Conservation (phyloP, 768 basidiomycete species). For the Rhodosporidiobolus sp. region DNA sequence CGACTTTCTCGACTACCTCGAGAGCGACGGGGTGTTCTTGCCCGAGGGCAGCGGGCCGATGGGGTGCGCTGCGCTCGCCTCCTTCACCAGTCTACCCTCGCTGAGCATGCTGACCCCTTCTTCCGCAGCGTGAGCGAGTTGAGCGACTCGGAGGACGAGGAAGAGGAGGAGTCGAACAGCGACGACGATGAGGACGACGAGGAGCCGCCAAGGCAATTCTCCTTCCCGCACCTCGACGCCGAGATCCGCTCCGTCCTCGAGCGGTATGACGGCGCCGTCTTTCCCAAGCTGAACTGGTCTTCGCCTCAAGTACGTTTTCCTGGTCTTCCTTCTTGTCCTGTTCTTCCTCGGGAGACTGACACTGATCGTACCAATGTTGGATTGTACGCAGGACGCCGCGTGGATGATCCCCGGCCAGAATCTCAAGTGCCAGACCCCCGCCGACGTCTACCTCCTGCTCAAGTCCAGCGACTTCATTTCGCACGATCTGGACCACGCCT, state of each 20-base stretch:
- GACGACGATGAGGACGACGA: conserved; percentile 42
- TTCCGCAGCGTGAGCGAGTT: conserved; percentile 54
- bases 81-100: conserved; percentile 2
- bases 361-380: background rate
- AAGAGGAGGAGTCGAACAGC: conserved; percentile 47
- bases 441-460: conserved; percentile 85
- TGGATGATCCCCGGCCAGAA: conserved; percentile 78
- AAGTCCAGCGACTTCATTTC: conserved; percentile 88
- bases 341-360: conserved; percentile 1
- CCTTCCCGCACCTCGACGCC: conserved; percentile 78
- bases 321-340: background rate
- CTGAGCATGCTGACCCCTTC: background rate
- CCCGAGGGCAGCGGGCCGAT: conserved; percentile 75
- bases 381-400: conserved; percentile 68
- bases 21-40: conserved; percentile 77
- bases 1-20: conserved; percentile 68
- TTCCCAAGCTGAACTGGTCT: conserved; percentile 95
- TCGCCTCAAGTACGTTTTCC: conserved; percentile 68
- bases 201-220: conserved; percentile 51
- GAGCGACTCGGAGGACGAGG: conserved; percentile 59
- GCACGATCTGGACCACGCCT: conserved; percentile 68
- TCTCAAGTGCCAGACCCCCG: conserved; percentile 77
- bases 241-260: conserved; percentile 65
- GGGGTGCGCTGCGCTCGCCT: conserved; percentile 54
- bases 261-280: conserved; percentile 70